Evolutionary conservation across 495 filamentous ascomycete species (phyloP), one percentile per base, ranked within the genome.

Genomic region (Penicillium macrosclerotiorum): DNA sequence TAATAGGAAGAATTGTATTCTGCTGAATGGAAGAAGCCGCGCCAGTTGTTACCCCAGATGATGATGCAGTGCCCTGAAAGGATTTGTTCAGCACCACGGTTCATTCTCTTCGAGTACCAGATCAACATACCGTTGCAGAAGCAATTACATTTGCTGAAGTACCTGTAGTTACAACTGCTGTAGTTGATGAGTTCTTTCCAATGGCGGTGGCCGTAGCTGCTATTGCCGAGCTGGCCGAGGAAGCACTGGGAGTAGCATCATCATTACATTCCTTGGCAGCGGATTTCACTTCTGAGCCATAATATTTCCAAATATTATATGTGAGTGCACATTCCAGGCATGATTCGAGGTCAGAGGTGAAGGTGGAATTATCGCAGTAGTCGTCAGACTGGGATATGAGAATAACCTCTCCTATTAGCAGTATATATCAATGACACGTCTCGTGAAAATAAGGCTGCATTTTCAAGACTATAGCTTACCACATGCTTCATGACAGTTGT

Each of bases 401-500:
- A 25, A 77, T 76, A 2, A 71, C 67, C 23, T 65, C 64, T 17
- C 74, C 73, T 76, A 22, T 3, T n/a, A n/a, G n/a, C n/a, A n/a
- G n/a, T n/a, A n/a, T n/a, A n/a, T n/a, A n/a, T n/a, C n/a, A n/a
- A n/a, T n/a, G n/a, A n/a, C n/a, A n/a, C n/a, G n/a, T n/a, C n/a
- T 31, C 8, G 29, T 13, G 8, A 31, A 9, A 8, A 5, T n/a
- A n/a, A n/a, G n/a, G n/a, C n/a, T n/a, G n/a, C n/a, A 17, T 17
- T 14, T 32, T 24, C 6, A 1, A 14, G 14, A 27, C 19, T 16
- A 13, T 20, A 14, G 45, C 65, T 42, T 48, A 77, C 75, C 75
- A 45, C 75, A 79, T 47, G 68, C 67, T 27, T 65, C 64, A 44
- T 79, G 75, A 39, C 75, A 79, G 8, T 69, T 63, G 49, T 76